Base-by-base conservation (phyloP, 2,329 filamentous ascomycete species). In the Aureobasidium sp. region DNA sequence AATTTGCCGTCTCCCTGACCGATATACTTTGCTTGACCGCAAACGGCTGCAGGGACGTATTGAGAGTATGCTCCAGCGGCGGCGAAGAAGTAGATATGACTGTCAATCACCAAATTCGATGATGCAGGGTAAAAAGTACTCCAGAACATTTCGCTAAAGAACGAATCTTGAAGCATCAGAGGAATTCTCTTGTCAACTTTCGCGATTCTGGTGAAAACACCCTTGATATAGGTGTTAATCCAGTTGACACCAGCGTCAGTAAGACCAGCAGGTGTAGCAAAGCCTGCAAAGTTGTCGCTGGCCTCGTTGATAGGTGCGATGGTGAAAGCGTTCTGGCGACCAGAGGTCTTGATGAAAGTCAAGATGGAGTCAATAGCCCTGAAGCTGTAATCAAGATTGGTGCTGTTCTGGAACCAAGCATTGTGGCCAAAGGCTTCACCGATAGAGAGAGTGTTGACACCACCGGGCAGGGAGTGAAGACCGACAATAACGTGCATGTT, bases 301-400 rank as follows among this genome's bases (percentile, higher is more conserved):
- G 77, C 69, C 60, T 81, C 78, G 69, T 81, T 81, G 69, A 81
- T 75, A 7, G 78, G 76, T 4, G 71, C 72, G 47, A 81, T 67
- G 61, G 76, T 78, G 69, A 74, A 79, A 13, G 71, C 72, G 59
- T 77, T 69, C 7, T 71, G 70, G 23, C 65, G 70, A 16, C 72
- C 73, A 7, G 73, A 75, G 13, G 61, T 62, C 54, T 74, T 64
- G 56, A 80, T 75, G 64, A 75, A 80, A n/a, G 66, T 62, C 16
- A 79, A 66, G 1, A 76, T 71, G 2, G 70, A 70, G 23, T 77
- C 75, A 45, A 79, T 70, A 10, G 73, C 76, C 38, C 72, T 54
- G 60, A 73, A 73, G 1, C 75, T 77, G 51, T 75, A 77, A 43
- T 75, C 72, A 10, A 79, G 68, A 36, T 74, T 75, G 11, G 74